Evolutionary conservation across 257 asterid genomes (phyloP), one percentile per base, ranked within the genome.

Genomic region (Scutellaria barbata): DNA sequence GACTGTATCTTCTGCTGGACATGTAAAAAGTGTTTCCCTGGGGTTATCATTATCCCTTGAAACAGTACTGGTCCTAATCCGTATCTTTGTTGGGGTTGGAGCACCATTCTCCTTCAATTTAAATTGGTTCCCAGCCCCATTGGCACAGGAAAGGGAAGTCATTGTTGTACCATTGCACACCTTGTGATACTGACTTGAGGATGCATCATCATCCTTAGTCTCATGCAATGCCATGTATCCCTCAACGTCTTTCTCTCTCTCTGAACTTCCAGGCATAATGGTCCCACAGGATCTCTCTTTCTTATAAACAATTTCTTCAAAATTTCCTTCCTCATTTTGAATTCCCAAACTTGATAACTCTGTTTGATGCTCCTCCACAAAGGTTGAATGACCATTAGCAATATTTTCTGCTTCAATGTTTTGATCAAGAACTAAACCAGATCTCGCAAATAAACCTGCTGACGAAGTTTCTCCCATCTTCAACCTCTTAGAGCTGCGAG

Each of bases 401-500:
- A 55, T 53, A 82, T 81, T 81, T 75, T 84, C 90, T 64, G 66
- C 74, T 67, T 35, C 73, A 33, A 64, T 71, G 53, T 50, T 72
- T 56, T 74, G 88, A 50, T 86, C 87, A 54, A 68, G 78, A 79
- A 66, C 76, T 39, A 82, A 79, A 73, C 75, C 79, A 74, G 84
- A 67, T 72, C 80, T 84, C 59, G 82, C 74, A 58, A 70, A 74
- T 68, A 80, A 66, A 65, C 72, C 78, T 51, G 85, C 75, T 67
- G 87, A 54, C 25, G 68, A 71, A 64, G 87, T 72, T 83, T 85
- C 94, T 62, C 81, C 97, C 57, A 78, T 68, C 82, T 82, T 92
- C 62, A 82, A 68, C 80, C 89, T 92, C 81, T 95, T 95, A 58
- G 95, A 80, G 52, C 95, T 81, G 63, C 99, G 97, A 71, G 87